A percentile compares a stretch with the other conserved stretches of the same genome.
These are phyloP conservation scores for Leccinellum albellum DNA, from an alignment of 768 basidiomycete species.

Conservation along the genomic window DNA sequence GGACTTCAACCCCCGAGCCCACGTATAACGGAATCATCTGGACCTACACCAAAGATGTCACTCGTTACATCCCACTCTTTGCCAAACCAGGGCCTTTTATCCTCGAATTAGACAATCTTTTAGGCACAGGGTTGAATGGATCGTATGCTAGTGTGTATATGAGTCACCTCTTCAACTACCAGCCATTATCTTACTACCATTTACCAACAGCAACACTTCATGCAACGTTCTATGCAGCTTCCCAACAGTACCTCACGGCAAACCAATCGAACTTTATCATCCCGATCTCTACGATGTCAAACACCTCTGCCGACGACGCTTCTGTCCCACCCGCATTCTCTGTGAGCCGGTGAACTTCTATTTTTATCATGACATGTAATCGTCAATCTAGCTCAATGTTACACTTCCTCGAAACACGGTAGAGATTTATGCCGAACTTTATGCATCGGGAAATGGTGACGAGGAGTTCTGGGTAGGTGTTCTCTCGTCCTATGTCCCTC, in stretches of 20 bases:
- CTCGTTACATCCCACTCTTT: constrained; percentile 69
- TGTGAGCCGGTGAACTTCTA: constrained; percentile 35
- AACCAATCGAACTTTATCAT: constrained; percentile 61
- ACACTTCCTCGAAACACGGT: constrained; percentile 70
- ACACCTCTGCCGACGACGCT: constrained; percentile 65
- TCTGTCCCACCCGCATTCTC: constrained; percentile 74
- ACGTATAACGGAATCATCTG: constrained; percentile 68
- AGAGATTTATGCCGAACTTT: constrained; percentile 64
- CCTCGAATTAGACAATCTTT: constrained; percentile 67
- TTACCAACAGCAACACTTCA: constrained; percentile 52
- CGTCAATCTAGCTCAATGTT: constrained; percentile 49
- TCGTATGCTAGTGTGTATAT: constrained; percentile 59
- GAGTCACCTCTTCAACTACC: neutral
- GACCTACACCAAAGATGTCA: constrained; percentile 75
- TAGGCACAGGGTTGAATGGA: constrained; percentile 55
- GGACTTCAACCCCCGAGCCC: constrained; percentile 78
- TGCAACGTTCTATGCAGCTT: constrained; percentile 71
- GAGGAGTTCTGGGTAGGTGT: constrained; percentile 75
- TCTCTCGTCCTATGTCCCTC: neutral
- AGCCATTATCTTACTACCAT: neutral
- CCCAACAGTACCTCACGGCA: constrained; percentile 51
- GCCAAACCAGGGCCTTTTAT: constrained; percentile 65
- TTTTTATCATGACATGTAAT: neutral
- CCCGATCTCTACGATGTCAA: constrained; percentile 62
- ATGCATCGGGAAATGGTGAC: constrained; percentile 61